Percentiles rank a stretch among this genome's conserved stretches.
Conservation (phyloP, 1,139 yeast species). For the Eremothecium sinecaudum region DNA sequence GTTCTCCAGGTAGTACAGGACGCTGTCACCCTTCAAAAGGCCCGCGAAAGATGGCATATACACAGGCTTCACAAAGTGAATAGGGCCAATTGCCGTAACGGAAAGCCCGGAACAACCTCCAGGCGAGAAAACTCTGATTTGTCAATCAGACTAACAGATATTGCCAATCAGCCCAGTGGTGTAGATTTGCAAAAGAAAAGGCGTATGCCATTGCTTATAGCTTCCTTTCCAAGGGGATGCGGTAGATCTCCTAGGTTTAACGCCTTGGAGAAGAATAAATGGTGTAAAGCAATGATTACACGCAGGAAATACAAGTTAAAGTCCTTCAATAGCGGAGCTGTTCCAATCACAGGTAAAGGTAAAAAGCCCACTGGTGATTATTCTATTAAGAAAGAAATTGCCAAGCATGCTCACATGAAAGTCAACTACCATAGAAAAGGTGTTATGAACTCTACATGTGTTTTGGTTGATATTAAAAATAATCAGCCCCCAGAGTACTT, state of each 20-base stretch:
- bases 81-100: slow-evolving; percentile 6
- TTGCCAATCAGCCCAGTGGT: slow-evolving; percentile 20
- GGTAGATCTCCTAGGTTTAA: slow-evolving; percentile 21
- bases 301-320: slow-evolving; percentile 25
- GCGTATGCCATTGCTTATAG: slow-evolving; percentile 25
- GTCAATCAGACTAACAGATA: slow-evolving; percentile 24
- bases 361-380: slow-evolving; percentile 5
- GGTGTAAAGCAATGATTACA: slow-evolving; percentile 19
- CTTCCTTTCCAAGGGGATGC: slow-evolving; percentile 26
- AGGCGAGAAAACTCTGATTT: slow-evolving; percentile 6
- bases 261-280: slow-evolving; percentile 19
- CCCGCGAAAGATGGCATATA: slow-evolving; percentile 21
- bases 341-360: neutral
- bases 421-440: slow-evolving; percentile 26
- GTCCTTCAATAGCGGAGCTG: slow-evolving; percentile 13
- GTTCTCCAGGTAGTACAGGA: slow-evolving; percentile 12
- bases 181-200: slow-evolving; percentile 13
- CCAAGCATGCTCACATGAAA: slow-evolving; percentile 25
- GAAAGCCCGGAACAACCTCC: slow-evolving; percentile 1
- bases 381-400: slow-evolving; percentile 18
- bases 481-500: slow-evolving; percentile 7
- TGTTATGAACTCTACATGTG: slow-evolving; percentile 18
- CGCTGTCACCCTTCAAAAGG: slow-evolving; percentile 13
- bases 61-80: slow-evolving; percentile 19
- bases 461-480: slow-evolving; percentile 7